A percentile compares a stretch with the other conserved stretches of the same genome.
These are phyloP conservation scores for Pseudofabraea citricarpa DNA, from an alignment of 2,329 filamentous ascomycete species.

Conservation along the genomic window DNA sequence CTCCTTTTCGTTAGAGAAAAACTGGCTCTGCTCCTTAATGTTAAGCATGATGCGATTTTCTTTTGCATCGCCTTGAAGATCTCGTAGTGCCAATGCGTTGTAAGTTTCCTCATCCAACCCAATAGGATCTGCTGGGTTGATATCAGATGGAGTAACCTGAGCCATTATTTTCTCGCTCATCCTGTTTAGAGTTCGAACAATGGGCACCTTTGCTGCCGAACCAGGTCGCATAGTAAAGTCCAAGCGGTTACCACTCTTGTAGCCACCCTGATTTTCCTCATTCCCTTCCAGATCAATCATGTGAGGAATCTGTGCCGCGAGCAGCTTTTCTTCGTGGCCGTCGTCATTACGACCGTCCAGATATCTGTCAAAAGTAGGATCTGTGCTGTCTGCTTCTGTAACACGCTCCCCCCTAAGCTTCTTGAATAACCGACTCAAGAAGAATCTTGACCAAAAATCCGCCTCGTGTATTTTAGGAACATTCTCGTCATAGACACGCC, in stretches of 20 bases:
- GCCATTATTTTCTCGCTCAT: constrained; percentile 92
- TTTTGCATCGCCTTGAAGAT: constrained; percentile 69
- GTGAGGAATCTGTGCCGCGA: constrained; percentile 68
- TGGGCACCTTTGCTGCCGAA: constrained; percentile 72
- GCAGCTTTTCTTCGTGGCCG: constrained; percentile 46
- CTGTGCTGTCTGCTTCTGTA: constrained; percentile 68
- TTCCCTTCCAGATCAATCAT: constrained; percentile 93
- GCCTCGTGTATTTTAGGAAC: constrained; percentile 75
- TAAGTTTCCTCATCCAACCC: constrained; percentile 70
- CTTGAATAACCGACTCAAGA: constrained; percentile 84
- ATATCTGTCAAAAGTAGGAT: constrained; percentile 82
- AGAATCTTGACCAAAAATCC: constrained; percentile 93
- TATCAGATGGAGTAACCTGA: constrained; percentile 75
- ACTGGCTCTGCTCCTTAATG: constrained; percentile 79
- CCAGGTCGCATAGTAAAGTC: constrained; percentile 85
- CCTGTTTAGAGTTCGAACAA: constrained; percentile 83
- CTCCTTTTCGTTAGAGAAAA: constrained; percentile 60
- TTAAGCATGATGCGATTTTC: constrained; percentile 79
- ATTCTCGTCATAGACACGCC: constrained; percentile 87
- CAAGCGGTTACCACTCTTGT: constrained; percentile 75
- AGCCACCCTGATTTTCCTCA: constrained; percentile 87
- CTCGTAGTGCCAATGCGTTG: constrained; percentile 69
- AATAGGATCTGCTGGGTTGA: constrained; percentile 58
- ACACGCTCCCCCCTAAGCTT: constrained; percentile 87
- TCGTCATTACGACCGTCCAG: constrained; percentile 65